A percentile compares a stretch with the other conserved stretches of the same genome.
These are phyloP conservation scores for Centella asiatica DNA, from an alignment of 129 eudicot species.

Conservation along the genomic window DNA sequence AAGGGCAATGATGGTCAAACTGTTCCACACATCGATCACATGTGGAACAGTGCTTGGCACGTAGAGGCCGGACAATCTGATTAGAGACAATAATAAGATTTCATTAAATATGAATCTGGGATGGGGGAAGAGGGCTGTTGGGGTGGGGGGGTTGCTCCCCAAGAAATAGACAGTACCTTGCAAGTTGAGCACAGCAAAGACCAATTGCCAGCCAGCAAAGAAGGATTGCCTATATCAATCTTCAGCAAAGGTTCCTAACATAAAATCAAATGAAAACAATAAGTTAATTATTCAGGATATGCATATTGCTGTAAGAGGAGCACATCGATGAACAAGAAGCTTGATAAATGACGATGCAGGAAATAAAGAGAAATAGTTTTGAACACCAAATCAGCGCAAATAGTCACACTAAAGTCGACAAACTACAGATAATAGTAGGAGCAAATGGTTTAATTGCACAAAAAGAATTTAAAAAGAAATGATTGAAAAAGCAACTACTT, in stretches of 20 bases:
- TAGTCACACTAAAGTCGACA: background rate
- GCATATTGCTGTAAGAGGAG: background rate
- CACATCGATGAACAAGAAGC: background rate
- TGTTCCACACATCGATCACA: conserved; percentile 99
- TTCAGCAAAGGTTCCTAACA: conserved; percentile 83
- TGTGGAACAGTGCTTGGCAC: conserved; percentile 96
- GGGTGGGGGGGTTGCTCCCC: background rate
- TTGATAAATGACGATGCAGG: background rate
- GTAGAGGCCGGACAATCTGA: conserved; percentile 94
- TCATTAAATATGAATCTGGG: conserved; percentile 1
- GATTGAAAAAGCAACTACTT: conserved; percentile 26
- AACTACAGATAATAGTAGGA: background rate
- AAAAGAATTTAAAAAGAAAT: background rate
- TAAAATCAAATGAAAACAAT: conserved; percentile 3
- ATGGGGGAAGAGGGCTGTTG: background rate
- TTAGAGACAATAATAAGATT: background rate
- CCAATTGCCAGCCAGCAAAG: conserved; percentile 93
- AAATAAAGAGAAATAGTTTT: background rate
- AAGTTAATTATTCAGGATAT: background rate
- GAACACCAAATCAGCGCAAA: conserved; percentile 1
- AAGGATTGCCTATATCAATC: conserved; percentile 72
- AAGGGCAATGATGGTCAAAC: conserved; percentile 99
- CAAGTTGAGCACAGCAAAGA: conserved; percentile 95
- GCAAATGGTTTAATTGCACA: background rate
- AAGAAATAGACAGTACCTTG: conserved; percentile 47